A percentile compares a stretch with the other conserved stretches of the same genome.
phyloP scores from a whole-genome alignment of 305 asterid genomes.

The Fraxinus velutina region DNA sequence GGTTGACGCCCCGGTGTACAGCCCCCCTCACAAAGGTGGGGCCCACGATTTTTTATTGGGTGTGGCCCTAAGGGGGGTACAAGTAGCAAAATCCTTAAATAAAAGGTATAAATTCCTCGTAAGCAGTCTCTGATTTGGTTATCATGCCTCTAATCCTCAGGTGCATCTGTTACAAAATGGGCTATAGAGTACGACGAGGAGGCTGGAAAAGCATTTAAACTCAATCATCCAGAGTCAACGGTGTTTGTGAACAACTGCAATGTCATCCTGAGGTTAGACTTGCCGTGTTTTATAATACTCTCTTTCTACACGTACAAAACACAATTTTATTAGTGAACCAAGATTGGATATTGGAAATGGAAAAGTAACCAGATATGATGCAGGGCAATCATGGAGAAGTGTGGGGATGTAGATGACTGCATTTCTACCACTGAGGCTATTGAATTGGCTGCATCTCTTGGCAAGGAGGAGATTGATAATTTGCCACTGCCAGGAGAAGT shows the following conservation, averaged over 20 bases:
- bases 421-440: slow-evolving; percentile 45
- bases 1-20: no score
- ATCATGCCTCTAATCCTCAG: slow-evolving; percentile 39
- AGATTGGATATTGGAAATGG: neutral
- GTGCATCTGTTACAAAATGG: slow-evolving; percentile 75
- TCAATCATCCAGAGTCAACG: slow-evolving; percentile 73
- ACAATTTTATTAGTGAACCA: neutral
- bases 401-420: slow-evolving; percentile 49
- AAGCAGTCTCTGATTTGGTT: slow-evolving; percentile 9
- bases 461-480: slow-evolving; percentile 32
- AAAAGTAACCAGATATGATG: slow-evolving; percentile 12
- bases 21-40: no score
- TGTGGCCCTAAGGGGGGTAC: no score
- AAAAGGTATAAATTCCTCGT: slow-evolving; percentile 9
- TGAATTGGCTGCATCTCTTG: slow-evolving; percentile 38
- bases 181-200: slow-evolving; percentile 93
- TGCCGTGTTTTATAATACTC: slow-evolving; percentile 10
- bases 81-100: neutral
- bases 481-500: slow-evolving; percentile 51
- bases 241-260: slow-evolving; percentile 83
- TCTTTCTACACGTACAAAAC: neutral
- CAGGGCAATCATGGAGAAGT: slow-evolving; percentile 50
- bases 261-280: slow-evolving; percentile 71
- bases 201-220: slow-evolving; percentile 91
- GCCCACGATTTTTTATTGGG: no score